A percentile compares a stretch with the other conserved stretches of the same genome.
Evolutionary conservation across 352 stramenopile species (phyloP).

Genomic region (Plasmopara viticola): DNA sequence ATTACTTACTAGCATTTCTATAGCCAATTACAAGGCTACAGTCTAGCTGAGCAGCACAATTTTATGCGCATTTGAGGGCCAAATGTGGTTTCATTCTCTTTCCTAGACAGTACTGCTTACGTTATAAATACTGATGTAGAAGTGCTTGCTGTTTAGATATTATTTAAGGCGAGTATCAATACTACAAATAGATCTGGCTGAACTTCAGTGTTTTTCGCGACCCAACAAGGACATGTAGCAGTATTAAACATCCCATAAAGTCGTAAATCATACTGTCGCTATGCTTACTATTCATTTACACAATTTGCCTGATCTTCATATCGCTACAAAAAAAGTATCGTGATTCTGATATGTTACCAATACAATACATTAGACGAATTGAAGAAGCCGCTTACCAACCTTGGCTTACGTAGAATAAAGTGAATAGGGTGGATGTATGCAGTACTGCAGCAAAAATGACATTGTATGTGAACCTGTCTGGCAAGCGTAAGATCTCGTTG

Average conservation of each 20-base stretch:
- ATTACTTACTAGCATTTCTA: too few relatives aligned
- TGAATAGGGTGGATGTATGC: conserved; percentile 61
- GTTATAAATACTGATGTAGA: too few relatives aligned
- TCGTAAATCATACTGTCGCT: not conserved
- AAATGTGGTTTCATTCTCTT: too few relatives aligned
- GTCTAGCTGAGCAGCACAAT: too few relatives aligned
- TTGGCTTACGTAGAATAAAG: conserved; percentile 31
- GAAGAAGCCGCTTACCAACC: not conserved
- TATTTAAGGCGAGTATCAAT: conserved; percentile 51
- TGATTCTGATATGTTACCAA: not conserved
- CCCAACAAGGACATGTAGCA: conserved; percentile 40
- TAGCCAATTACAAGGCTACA: too few relatives aligned
- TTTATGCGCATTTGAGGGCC: too few relatives aligned
- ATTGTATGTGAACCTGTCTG: conserved; percentile 34
- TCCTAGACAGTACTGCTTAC: too few relatives aligned
- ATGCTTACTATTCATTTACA: not conserved
- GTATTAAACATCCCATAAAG: conserved; percentile 34
- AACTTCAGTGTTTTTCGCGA: conserved; percentile 63
- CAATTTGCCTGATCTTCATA: conserved; percentile 25
- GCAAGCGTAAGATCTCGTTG: conserved; percentile 24
- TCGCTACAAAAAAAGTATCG: conserved; percentile 37
- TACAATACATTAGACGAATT: not conserved
- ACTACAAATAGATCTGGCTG: conserved; percentile 44
- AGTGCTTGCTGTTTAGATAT: conserved; percentile 14
- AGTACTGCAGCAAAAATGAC: conserved; percentile 33